These are phyloP conservation scores for Xerophyta viscosa DNA, from an alignment of 106 monocot genomes.

Conservation along the genomic window DNA sequence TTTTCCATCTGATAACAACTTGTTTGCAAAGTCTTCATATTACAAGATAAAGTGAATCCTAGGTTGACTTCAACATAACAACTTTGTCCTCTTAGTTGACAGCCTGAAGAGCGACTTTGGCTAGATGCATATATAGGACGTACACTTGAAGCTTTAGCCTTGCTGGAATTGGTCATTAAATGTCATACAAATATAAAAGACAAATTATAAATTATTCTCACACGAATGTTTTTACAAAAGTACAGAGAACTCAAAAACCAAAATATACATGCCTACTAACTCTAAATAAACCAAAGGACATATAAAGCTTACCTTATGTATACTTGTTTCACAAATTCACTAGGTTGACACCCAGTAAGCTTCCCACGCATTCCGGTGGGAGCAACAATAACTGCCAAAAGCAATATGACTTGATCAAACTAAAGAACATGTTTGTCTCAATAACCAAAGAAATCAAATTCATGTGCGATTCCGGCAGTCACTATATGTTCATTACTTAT, in stretches of 20 bases:
- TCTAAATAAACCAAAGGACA: no score
- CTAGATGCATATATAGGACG: constrained; percentile 27
- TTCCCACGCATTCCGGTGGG: constrained; percentile 89
- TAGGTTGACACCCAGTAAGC: constrained; percentile 77
- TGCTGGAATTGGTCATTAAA: constrained; percentile 34
- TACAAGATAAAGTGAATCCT: constrained; percentile 34
- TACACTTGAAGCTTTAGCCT: constrained; percentile 40
- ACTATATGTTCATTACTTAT: no score
- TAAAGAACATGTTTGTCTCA: not conserved
- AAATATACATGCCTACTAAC: no score
- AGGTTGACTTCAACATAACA: constrained; percentile 84
- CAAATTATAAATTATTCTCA: no score
- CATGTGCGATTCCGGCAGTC: no score
- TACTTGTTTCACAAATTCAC: constrained; percentile 87
- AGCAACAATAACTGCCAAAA: constrained; percentile 75
- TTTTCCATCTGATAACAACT: constrained; percentile 6
- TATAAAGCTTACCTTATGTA: constrained; percentile 74
- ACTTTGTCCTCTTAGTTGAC: constrained; percentile 61
- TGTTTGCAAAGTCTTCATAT: constrained; percentile 12
- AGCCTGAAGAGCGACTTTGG: constrained; percentile 40
- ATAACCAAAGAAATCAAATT: no score
- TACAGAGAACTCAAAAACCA: no score
- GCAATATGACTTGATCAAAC: not conserved
- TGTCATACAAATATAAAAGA: no score
- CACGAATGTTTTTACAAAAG: no score